Conservation (phyloP, 2,329 filamentous ascomycete species). For the Stachybotrys echinatus region DNA sequence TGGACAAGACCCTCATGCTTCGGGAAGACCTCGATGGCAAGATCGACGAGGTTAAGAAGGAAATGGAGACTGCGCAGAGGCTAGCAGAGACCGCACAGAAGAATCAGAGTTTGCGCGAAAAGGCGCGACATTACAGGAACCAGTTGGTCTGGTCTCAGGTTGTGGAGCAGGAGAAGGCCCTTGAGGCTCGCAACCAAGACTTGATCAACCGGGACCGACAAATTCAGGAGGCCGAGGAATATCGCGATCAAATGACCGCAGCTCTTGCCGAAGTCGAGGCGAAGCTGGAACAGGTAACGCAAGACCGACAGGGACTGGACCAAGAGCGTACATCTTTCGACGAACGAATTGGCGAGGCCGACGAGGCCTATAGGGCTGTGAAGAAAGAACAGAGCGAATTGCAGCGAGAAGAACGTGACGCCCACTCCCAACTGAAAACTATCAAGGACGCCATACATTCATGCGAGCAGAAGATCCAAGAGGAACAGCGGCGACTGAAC, state of each 20-base stretch:
- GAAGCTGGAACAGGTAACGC: conserved; percentile 31
- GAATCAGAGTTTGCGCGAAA: conserved; percentile 58
- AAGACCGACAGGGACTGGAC: conserved; percentile 33
- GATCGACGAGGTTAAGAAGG: conserved; percentile 28
- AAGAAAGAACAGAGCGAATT: conserved; percentile 49
- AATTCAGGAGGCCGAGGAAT: conserved; percentile 20
- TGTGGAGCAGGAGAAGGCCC: conserved; percentile 60
- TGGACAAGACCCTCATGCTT: conserved; percentile 56
- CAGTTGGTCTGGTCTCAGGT: conserved; percentile 89
- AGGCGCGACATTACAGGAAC: conserved; percentile 51
- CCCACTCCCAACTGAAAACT: conserved; percentile 51
- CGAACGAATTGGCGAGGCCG: conserved; percentile 37
- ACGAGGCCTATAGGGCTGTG: conserved; percentile 46
- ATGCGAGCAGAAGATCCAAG: conserved; percentile 41
- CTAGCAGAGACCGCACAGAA: conserved; percentile 62
- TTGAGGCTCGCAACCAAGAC: conserved; percentile 29
- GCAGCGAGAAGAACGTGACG: conserved; percentile 60
- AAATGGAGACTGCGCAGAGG: conserved; percentile 54
- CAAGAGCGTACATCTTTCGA: conserved; percentile 41
- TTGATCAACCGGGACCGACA: conserved; percentile 15
- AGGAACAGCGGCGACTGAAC: conserved; percentile 57
- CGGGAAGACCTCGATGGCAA: conserved; percentile 29
- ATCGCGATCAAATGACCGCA: conserved; percentile 38
- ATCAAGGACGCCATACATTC: conserved; percentile 42
- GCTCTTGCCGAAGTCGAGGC: conserved; percentile 41